Evolutionary conservation across 164 flowering plant species (phyloP), one percentile per base, ranked within the genome.

Genomic region (Aristolochia fimbriata): DNA sequence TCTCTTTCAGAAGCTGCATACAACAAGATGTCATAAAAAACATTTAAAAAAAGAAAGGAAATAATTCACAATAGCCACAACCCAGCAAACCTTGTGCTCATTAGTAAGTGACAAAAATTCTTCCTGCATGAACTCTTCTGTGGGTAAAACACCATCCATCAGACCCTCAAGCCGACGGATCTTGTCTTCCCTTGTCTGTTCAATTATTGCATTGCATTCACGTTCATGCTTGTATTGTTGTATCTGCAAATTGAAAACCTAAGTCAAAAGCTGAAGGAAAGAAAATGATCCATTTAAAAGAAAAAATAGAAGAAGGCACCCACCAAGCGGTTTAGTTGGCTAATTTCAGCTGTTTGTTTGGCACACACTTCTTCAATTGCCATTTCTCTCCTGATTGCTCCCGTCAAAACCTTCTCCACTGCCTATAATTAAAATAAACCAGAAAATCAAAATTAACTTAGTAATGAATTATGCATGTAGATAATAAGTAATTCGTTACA

Each of bases 211-310:
- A 70, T 82, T 88, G 78, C 99, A 94, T 70, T 94, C 99, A 57
- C 97, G 82, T 75, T 94, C 99, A 75, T 94, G 99, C 71, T 81
- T 94, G 72, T 88, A 88, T 65, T 91, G 99, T 64, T 91, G 95
- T 16, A 91, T 86, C 99, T 94, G 83, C 50, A 24, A 48, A 54
- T 16, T 51, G 37, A 51, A 43, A 19, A 12, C 25, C 16, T 21
- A 23, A 12, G 53, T 55, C 20, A 60, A 10, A 43, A 57, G 41
- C 22, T 47, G 30, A 58, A 55, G 24, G 22, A 37, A 52, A 51
- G 15, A 45, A 25, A 0, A 9, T 15, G 20, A 23, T 31, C n/a
- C 27, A 21, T 23, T 31, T 20, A 15, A 15, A 65, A 24, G 46
- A 24, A 12, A 62, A 48, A 70, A 55, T 50, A 22, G 37, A 27